These are phyloP conservation scores for Fusarium nematophilum DNA, from an alignment of 2,329 filamentous ascomycete genomes.

Conservation along the genomic window DNA sequence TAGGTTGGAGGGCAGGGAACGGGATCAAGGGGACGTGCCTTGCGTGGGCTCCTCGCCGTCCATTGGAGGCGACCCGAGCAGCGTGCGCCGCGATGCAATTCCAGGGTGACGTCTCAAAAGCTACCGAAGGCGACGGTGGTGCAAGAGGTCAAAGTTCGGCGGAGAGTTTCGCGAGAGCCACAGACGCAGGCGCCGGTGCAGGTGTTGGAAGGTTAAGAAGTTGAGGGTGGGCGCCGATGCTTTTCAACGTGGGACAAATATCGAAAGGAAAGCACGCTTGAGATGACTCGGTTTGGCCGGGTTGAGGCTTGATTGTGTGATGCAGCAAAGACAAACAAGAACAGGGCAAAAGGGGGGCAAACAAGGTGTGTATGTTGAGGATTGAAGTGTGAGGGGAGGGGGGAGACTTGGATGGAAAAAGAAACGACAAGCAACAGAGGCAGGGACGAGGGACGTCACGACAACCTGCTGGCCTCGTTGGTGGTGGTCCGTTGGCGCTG, in stretches of 20 bases:
- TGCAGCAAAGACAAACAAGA: conserved; percentile 3
- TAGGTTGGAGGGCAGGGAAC: conserved; percentile 1
- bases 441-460: conserved; percentile 37
- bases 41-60: conserved; percentile 58
- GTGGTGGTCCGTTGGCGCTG: conserved; percentile 11
- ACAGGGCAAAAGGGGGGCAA: conserved; percentile 13
- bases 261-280: conserved; percentile 3
- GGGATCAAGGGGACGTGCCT: conserved; percentile 45
- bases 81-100: conserved; percentile 39
- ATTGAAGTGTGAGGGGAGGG: conserved; percentile 30
- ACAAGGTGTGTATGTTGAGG: conserved; percentile 12
- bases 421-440: conserved; percentile 32
- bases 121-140: conserved; percentile 17
- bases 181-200: conserved; percentile 23
- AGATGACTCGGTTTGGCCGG: conserved; percentile 18
- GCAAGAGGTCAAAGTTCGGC: conserved; percentile 7
- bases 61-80: conserved; percentile 53
- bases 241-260: conserved; percentile 22
- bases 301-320: conserved; percentile 7
- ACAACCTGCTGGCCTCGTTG: conserved; percentile 11
- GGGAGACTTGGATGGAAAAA: conserved; percentile 30
- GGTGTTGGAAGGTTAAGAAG: conserved; percentile 11
- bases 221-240: conserved; percentile 10
- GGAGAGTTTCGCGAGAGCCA: conserved; percentile 14
- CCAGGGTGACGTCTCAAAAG: conserved; percentile 29